Percentiles rank a stretch among this genome's conserved stretches.
Conservation (phyloP, 2,329 filamentous ascomycete genomes). For the Botrytis sinoallii region DNA sequence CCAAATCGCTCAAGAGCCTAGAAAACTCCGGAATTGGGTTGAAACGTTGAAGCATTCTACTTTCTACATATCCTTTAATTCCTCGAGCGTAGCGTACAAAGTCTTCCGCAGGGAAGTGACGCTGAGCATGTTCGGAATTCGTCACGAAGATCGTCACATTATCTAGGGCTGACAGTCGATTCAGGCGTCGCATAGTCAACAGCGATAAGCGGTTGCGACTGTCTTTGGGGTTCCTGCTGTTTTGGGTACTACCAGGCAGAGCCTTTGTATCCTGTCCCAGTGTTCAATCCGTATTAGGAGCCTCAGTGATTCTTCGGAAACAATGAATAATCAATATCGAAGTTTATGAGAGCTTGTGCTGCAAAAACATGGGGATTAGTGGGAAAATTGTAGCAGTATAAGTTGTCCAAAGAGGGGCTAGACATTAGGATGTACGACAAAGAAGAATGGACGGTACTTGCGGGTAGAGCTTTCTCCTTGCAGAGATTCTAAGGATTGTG, state of each 20-base stretch:
- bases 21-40: neutral
- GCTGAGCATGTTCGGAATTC: neutral
- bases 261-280: neutral
- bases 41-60: too few species aligned
- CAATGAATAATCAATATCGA: slow-evolving; percentile 3
- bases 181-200: neutral
- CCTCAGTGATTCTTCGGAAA: too few species aligned
- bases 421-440: neutral
- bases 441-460: neutral
- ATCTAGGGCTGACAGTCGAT: neutral
- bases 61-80: neutral
- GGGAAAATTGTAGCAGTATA: neutral
- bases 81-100: neutral
- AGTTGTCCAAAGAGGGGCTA: neutral
- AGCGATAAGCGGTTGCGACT: too few species aligned
- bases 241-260: neutral
- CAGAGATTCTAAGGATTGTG: neutral
- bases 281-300: neutral
- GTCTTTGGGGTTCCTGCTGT: too few species aligned
- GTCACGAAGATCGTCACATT: neutral
- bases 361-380: neutral
- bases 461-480: too few species aligned
- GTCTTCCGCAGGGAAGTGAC: too few species aligned
- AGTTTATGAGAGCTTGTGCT: neutral
- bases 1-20: neutral